Evolutionary conservation across 352 stramenopile species (phyloP), one percentile per base, ranked within the genome.

Genomic region (Phytophthora citrophthora): DNA sequence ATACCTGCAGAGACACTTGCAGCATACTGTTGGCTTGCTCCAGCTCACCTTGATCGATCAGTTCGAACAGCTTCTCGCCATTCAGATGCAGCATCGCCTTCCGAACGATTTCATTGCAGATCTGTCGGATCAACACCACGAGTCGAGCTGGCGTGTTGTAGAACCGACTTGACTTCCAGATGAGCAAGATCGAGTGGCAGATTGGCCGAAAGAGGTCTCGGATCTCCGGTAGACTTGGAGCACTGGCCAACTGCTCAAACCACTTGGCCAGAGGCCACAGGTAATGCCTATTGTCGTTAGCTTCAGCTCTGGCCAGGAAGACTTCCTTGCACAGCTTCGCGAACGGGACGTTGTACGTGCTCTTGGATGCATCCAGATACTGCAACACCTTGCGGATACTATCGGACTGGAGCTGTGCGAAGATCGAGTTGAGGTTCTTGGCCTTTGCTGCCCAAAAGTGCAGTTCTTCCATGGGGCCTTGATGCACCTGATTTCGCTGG

Each of bases 281-380:
- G 49, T 96, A 97, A 41, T 93, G 86, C 13, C 83, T 70, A 52
- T 95, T 97, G 58, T 97, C 85, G 43, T 95, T 96, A 0, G 91
- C 88, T 58, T 97, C 91, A 1, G 83, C 81, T 9, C 91, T 79
- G 0, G 92, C 85, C 16, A 95, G 62, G 50, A 97, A 97, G 1
- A 97, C 84, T 43, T 97, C 89, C 46, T 97, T 97, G 65, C 91
- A 97, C 12, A 98, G 70, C 64, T 97, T 95, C 1, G 90, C 91
- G 51, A 98, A 98, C 6, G 92, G 92, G 8, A 88, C 83, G 41
- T 96, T 97, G 76, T 98, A 97, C 8, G 91, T 97, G 41, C 81
- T 94, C 59, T 96, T 95, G 26, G 76, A 93, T 16, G 74, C 63
- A 54, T 97, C 91, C n/a, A 98, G 62, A 61, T 88, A 94, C 64